Base-by-base conservation (phyloP, 495 filamentous ascomycete genomes). In the Penicillium goetzii region DNA sequence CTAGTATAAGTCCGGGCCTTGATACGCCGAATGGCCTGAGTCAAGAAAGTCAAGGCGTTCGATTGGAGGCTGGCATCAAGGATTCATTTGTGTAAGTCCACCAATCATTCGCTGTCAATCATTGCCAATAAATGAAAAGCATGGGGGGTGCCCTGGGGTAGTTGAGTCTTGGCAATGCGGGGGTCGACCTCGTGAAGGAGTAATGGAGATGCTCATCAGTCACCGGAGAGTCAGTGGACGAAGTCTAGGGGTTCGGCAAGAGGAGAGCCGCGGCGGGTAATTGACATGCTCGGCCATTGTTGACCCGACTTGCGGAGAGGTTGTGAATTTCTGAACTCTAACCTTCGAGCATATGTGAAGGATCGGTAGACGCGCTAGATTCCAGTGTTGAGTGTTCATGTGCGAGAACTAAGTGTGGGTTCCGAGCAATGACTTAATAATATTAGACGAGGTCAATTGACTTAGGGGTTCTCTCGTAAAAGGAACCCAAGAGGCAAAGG, bases 101-200 rank as follows among this genome's bases (percentile, higher is more conserved):
- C 60, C 60, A 59, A 57, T 58, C 36, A 66, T 62, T 34, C 4
- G 25, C 15, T 8, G 25, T 7, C 19, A 40, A 17, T 40, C 14
- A 14, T 17, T 21, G 12, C 19, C 40, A 17, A 14, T 49, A 25
- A 3, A 32, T 25, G 6, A 30, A 40, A 43, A 41, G 10, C 21
- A 36, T 23, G 61, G 55, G 52, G 52, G 30, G 30, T 32, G 30
- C 9, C 5, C 30, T 32, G 30, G 30, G 56, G 36, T 30, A 7
- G 45, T 50, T 8, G 47, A 14, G 19, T 43, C 51, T 50, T 63
- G 52, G 61, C 58, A 62, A 62, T 66, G 70, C 64, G 72, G 72
- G 72, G 70, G 36, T 21, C 34, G 10, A 43, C 4, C 40, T 38
- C 28, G 63, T 12, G 10, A 53, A 56, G 25, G 50, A 41, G 28